phyloP scores from a whole-genome alignment of 2,329 filamentous ascomycete genomes.

The Fusarium oxysporum region DNA sequence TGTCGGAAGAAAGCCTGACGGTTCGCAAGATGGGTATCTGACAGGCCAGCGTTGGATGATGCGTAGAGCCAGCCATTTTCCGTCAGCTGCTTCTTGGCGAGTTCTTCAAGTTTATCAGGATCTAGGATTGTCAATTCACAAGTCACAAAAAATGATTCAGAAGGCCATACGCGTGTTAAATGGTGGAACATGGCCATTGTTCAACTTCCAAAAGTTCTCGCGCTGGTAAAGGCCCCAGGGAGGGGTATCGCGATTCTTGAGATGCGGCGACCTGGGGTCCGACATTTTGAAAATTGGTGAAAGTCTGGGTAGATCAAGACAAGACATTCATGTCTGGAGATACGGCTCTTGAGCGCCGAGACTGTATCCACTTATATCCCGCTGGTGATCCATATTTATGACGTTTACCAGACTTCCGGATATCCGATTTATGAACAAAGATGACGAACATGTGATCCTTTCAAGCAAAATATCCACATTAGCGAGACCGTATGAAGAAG shows the following conservation, averaged over 20 bases:
- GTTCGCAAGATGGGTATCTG: conserved; percentile 7
- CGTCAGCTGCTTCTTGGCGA: conserved; percentile 9
- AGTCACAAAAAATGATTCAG: too few relatives aligned
- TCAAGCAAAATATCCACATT: too few relatives aligned
- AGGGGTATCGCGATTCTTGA: conserved; percentile 3
- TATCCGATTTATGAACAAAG: background rate
- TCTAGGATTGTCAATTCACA: too few relatives aligned
- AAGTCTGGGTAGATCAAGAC: background rate
- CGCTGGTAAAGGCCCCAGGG: conserved; percentile 16
- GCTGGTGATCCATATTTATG: background rate
- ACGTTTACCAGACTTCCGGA: background rate
- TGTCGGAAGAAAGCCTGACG: conserved; percentile 15
- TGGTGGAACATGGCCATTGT: conserved; percentile 3
- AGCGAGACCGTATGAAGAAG: too few relatives aligned
- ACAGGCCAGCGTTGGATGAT: conserved; percentile 7
- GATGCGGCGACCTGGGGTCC: background rate
- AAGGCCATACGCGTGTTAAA: background rate
- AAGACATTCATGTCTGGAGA: too few relatives aligned
- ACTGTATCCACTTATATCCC: background rate
- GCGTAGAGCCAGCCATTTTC: conserved; percentile 18
- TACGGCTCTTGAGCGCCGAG: background rate
- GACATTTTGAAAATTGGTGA: background rate
- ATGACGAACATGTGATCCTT: too few relatives aligned
- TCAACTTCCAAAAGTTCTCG: conserved; percentile 19
- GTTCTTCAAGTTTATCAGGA: conserved; percentile 1